Evolutionary conservation across 2,329 filamentous ascomycete genomes (phyloP).

Genomic region (Nigrospora oryzae): DNA sequence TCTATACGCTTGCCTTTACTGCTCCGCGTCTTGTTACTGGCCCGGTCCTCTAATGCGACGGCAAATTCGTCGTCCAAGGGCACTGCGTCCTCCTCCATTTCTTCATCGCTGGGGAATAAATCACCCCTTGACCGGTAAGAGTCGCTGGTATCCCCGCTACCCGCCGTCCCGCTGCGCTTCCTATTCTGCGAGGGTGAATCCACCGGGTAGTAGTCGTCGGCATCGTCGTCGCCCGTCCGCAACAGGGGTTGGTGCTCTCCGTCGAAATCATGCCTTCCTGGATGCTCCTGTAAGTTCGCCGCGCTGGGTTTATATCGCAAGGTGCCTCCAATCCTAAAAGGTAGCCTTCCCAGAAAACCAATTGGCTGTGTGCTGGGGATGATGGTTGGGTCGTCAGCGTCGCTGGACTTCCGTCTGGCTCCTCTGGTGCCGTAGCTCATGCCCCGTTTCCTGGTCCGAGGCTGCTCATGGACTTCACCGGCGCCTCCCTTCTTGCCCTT

Average conservation of each 20-base stretch:
- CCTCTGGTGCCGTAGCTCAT: constrained; percentile 84
- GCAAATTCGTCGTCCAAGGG: constrained; percentile 86
- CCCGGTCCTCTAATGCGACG: constrained; percentile 66
- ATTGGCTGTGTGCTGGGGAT: constrained; percentile 81
- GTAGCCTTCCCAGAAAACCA: constrained; percentile 75
- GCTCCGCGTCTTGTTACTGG: constrained; percentile 55
- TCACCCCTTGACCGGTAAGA: constrained; percentile 84
- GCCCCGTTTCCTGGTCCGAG: constrained; percentile 49
- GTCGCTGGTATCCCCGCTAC: constrained; percentile 74
- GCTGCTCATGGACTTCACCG: constrained; percentile 44
- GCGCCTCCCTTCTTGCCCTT: constrained; percentile 38
- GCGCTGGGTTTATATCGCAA: constrained; percentile 85
- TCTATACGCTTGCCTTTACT: constrained; percentile 49
- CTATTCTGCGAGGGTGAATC: constrained; percentile 30
- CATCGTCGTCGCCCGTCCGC: constrained; percentile 3
- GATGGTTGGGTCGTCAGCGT: constrained; percentile 73
- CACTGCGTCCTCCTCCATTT: constrained; percentile 88
- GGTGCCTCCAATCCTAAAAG: constrained; percentile 76
- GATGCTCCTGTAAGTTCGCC: constrained; percentile 83
- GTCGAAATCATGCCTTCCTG: constrained; percentile 40
- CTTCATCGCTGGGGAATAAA: constrained; percentile 77
- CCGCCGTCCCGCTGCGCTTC: constrained; percentile 69
- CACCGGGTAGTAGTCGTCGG: constrained; percentile 9
- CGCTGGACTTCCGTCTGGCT: constrained; percentile 33
- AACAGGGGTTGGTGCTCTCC: constrained; percentile 65